A percentile compares a stretch with the other conserved stretches of the same genome.
phyloP scores from a whole-genome alignment of 495 filamentous ascomycete genomes.

The Thermothielavioides terrestris region DNA sequence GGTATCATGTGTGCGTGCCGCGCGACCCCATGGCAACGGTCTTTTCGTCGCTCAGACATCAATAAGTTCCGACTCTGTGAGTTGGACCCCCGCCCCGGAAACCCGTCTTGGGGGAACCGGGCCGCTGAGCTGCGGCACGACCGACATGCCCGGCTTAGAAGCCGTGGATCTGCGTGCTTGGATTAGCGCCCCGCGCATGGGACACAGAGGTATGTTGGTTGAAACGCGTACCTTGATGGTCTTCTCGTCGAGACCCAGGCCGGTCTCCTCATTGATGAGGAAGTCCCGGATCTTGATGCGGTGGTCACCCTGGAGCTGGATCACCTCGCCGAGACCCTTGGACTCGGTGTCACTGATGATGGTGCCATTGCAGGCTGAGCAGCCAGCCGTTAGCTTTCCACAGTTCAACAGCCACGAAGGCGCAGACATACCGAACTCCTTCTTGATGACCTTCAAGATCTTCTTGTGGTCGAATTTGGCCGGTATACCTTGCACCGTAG shows the following conservation, averaged over 20 bases:
- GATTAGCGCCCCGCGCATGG: no score
- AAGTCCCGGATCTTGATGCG: conserved; percentile 98
- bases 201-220: no score
- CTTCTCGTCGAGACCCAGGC: conserved; percentile 84
- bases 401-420: background rate
- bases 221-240: conserved; percentile 79
- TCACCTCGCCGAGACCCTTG: conserved; percentile 88
- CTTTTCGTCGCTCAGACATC: conserved; percentile 15
- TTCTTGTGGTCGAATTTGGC: conserved; percentile 99
- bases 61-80: conserved; percentile 3
- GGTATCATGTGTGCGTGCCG: conserved; percentile 26
- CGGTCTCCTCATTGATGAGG: conserved; percentile 88
- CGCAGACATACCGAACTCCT: conserved; percentile 81
- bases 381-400: conserved; percentile 9
- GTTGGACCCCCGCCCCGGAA: conserved; percentile 10
- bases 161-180: conserved; percentile 54
- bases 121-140: conserved; percentile 19
- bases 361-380: conserved; percentile 97
- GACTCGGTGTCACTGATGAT: conserved; percentile 86
- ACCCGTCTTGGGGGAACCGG: conserved; percentile 9
- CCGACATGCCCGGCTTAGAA: conserved; percentile 51
- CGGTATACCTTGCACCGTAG: conserved; percentile 94
- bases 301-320: conserved; percentile 98
- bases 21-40: conserved; percentile 5
- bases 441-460: conserved; percentile 99